Conservation (phyloP, 2,329 filamentous ascomycete genomes). For the Penicillium capsulatum region DNA sequence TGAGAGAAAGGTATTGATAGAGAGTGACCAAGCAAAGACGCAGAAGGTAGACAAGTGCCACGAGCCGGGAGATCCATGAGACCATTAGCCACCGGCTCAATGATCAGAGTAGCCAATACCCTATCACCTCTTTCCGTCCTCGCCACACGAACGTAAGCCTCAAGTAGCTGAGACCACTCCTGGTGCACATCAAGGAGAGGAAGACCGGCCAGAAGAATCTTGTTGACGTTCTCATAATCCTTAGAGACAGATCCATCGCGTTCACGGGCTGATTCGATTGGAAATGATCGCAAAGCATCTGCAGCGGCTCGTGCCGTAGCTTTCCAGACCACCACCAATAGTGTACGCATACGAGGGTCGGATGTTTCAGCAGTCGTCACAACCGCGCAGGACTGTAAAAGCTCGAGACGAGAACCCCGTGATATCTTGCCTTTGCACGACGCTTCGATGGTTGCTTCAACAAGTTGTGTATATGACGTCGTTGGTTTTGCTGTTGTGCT, state of each 20-base stretch:
- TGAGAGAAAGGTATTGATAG: constrained; percentile 33
- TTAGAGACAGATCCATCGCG: constrained; percentile 54
- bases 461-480: constrained; percentile 26
- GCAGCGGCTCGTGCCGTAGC: constrained; percentile 32
- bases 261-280: constrained; percentile 39
- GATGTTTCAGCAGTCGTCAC: constrained; percentile 18
- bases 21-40: constrained; percentile 31
- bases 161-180: constrained; percentile 53
- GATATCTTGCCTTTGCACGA: constrained; percentile 34
- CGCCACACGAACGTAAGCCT: constrained; percentile 54
- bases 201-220: constrained; percentile 61
- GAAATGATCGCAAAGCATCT: constrained; percentile 40
- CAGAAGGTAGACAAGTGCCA: constrained; percentile 35
- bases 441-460: constrained; percentile 31
- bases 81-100: constrained; percentile 65
- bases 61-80: constrained; percentile 36
- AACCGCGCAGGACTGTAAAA: constrained; percentile 37
- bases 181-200: constrained; percentile 25
- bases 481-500: constrained; percentile 17
- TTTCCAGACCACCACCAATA: constrained; percentile 34
- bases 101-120: constrained; percentile 60
- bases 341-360: constrained; percentile 6
- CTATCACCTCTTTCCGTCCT: constrained; percentile 63
- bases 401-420: constrained; percentile 36
- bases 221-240: constrained; percentile 66